A percentile compares a stretch with the other conserved stretches of the same genome.
phyloP scores from a whole-genome alignment of 1,139 yeast species.

The Sugiyamaella pinicola region DNA sequence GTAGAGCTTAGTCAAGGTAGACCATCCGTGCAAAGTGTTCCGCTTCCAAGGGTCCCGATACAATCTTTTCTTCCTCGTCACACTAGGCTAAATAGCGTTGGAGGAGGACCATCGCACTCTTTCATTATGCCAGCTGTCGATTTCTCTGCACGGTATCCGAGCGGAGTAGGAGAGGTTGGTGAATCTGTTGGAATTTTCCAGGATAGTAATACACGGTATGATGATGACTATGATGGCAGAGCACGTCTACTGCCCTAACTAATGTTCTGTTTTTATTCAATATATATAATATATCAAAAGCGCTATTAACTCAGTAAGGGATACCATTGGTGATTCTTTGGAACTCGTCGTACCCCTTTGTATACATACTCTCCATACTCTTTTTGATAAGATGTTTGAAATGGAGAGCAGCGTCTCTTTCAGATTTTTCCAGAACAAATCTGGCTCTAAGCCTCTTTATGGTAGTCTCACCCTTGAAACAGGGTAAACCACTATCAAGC shows the following conservation, averaged over 20 bases:
- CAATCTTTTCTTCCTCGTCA: too few relatives aligned
- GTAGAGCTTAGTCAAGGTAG: too few relatives aligned
- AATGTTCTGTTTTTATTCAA: not conserved
- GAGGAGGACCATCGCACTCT: too few relatives aligned
- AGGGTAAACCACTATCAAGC: constrained; percentile 94
- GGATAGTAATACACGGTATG: not conserved
- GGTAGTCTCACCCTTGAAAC: constrained; percentile 83
- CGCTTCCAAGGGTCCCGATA: too few relatives aligned
- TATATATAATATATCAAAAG: not conserved
- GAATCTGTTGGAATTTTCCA: not conserved
- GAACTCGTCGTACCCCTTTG: constrained; percentile 97
- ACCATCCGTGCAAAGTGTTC: too few relatives aligned
- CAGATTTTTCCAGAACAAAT: constrained; percentile 79
- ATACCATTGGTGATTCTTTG: constrained; percentile 95
- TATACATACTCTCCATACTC: constrained; percentile 84
- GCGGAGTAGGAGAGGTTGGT: too few relatives aligned
- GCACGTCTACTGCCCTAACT: not conserved
- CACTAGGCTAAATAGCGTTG: too few relatives aligned
- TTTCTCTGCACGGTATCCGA: not conserved
- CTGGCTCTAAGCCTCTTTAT: constrained; percentile 74
- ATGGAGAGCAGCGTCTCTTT: constrained; percentile 79
- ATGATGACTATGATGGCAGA: not conserved
- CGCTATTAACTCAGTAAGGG: constrained; percentile 58
- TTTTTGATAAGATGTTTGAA: constrained; percentile 77
- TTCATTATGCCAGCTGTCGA: too few relatives aligned